phyloP scores from a whole-genome alignment of 257 asterid species.

The Coffea canephora region DNA sequence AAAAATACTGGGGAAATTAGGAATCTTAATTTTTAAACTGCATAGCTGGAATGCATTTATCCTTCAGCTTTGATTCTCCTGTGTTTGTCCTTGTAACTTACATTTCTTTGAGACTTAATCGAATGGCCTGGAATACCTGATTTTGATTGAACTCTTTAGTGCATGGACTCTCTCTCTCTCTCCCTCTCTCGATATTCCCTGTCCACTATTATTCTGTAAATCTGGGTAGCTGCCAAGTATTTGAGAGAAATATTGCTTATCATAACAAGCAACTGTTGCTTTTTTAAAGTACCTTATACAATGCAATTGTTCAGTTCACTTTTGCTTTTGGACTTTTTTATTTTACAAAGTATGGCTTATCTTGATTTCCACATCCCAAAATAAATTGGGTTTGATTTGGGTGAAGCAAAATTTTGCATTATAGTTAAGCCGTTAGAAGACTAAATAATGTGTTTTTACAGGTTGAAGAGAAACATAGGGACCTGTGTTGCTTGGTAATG shows the following conservation, averaged over 20 bases:
- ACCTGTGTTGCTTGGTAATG: constrained; percentile 85
- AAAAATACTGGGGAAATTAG: too few species aligned
- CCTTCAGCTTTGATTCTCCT: too few species aligned
- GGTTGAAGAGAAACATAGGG: constrained; percentile 97
- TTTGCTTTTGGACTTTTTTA: neutral
- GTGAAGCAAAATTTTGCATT: neutral
- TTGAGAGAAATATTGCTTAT: neutral
- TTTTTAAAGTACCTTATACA: neutral
- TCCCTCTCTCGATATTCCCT: too few species aligned
- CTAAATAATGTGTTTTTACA: constrained; percentile 25
- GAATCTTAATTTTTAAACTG: too few species aligned
- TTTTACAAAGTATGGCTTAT: neutral
- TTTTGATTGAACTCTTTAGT: too few species aligned
- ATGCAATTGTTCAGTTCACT: neutral
- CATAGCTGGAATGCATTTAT: too few species aligned
- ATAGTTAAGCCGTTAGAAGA: neutral
- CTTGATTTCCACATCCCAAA: neutral
- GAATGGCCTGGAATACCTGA: too few species aligned
- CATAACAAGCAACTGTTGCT: neutral
- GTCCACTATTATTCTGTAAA: neutral
- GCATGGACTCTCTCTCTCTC: too few species aligned
- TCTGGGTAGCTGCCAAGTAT: neutral
- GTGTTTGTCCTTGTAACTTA: too few species aligned
- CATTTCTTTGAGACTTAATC: too few species aligned
- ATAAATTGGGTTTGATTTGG: neutral